Conservation (phyloP, 441 rosid species). For the Sinapis alba region DNA sequence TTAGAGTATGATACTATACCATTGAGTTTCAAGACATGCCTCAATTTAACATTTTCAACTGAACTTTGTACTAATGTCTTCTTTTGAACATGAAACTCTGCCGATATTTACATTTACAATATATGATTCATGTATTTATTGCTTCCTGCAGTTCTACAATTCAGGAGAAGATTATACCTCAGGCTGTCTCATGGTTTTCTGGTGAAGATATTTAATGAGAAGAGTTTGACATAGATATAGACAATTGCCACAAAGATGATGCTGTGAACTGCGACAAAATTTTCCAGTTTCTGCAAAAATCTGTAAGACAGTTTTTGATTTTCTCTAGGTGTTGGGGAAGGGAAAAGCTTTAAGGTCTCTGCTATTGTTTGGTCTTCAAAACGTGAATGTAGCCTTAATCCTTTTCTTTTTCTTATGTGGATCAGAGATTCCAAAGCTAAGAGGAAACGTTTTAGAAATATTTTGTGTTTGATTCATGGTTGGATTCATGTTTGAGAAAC, state of each 20-base stretch:
- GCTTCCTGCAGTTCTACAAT: constrained; percentile 64
- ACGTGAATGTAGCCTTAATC: too few relatives aligned
- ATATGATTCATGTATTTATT: neutral
- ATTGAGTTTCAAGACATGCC: neutral
- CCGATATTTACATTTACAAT: neutral
- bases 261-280: neutral
- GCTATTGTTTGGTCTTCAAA: too few relatives aligned
- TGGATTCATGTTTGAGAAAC: too few relatives aligned
- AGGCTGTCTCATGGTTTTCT: constrained; percentile 87
- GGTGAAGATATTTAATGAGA: constrained; percentile 79
- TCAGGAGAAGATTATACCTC: constrained; percentile 84
- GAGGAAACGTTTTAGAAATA: too few relatives aligned
- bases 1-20: constrained; percentile 38
- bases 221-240: constrained; percentile 49
- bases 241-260: constrained; percentile 47
- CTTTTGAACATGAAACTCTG: constrained; percentile 12
- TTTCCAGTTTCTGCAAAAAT: too few relatives aligned
- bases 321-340: too few relatives aligned
- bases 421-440: too few relatives aligned
- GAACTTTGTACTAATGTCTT: constrained; percentile 28
- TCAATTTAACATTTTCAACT: neutral
- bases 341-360: too few relatives aligned
- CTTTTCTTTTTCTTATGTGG: too few relatives aligned
- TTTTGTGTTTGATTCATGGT: too few relatives aligned
- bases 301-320: too few relatives aligned